phyloP scores from a whole-genome alignment of 495 filamentous ascomycete genomes.

The Penicillium malachiteum region DNA sequence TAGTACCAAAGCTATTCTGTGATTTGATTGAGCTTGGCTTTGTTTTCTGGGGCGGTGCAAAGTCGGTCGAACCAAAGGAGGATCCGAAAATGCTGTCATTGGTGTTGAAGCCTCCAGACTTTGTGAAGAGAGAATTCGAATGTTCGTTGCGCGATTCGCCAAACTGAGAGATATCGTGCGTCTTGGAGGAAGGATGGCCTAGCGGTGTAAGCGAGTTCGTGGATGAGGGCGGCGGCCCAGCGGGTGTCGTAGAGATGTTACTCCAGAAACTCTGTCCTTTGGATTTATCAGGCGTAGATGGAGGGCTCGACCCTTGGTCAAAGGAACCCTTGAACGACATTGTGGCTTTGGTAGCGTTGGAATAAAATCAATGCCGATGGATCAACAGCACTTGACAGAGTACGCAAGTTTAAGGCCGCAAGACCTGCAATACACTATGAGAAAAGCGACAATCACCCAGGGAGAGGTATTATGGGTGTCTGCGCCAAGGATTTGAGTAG shows the following conservation, averaged over 20 bases:
- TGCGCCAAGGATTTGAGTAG: not conserved
- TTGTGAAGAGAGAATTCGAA: conserved; percentile 36
- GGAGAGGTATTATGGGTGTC: not conserved
- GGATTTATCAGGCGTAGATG: conserved; percentile 44
- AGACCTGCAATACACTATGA: conserved; percentile 16
- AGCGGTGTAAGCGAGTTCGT: conserved; percentile 71
- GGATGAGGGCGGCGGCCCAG: conserved; percentile 68
- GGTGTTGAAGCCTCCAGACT: conserved; percentile 42
- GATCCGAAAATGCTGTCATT: conserved; percentile 45
- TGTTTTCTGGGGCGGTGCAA: conserved; percentile 33
- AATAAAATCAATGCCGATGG: conserved; percentile 6
- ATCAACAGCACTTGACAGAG: conserved; percentile 13
- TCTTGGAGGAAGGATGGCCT: conserved; percentile 62
- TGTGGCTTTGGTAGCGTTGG: conserved; percentile 14
- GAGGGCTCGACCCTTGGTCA: conserved; percentile 37
- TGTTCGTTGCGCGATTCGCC: conserved; percentile 37
- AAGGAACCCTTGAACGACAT: conserved; percentile 44
- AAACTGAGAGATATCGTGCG: conserved; percentile 66
- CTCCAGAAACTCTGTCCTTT: conserved; percentile 41
- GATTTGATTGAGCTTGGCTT: conserved; percentile 20
- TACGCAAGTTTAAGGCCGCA: conserved; percentile 25
- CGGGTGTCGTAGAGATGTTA: conserved; percentile 74
- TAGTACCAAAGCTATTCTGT: conserved; percentile 33
- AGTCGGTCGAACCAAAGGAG: conserved; percentile 41
- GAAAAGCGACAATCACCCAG: conserved; percentile 3